Conservation (phyloP, 345 rosid genomes). For the Camelina hispida region DNA sequence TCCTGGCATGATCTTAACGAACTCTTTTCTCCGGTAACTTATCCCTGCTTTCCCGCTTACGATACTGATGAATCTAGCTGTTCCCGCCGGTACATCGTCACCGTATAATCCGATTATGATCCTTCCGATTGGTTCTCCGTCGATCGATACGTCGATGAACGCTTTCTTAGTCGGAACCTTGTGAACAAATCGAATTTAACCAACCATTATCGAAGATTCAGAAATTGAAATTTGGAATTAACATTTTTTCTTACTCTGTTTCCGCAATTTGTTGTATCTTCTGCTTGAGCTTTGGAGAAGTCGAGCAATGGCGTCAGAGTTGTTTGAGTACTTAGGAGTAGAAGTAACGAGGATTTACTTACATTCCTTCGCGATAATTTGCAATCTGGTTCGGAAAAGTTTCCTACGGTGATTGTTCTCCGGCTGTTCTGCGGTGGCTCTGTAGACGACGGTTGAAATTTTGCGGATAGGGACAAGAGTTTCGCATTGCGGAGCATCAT, state of each 20-base stretch:
- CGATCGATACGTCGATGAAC: conserved; percentile 76
- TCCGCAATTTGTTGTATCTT: conserved; percentile 47
- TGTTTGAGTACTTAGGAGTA: conserved; percentile 55
- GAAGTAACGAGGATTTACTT: conserved; percentile 63
- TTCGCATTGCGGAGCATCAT: conserved; percentile 49
- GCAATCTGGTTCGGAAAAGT: conserved; percentile 36
- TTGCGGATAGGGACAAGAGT: conserved; percentile 42
- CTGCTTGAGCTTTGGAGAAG: conserved; percentile 52
- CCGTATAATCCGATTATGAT: conserved; percentile 73
- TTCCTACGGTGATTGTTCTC: conserved; percentile 19
- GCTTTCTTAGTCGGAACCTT: conserved; percentile 56
- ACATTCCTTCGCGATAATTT: conserved; percentile 70
- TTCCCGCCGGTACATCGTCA: conserved; percentile 66
- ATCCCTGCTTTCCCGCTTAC: conserved; percentile 83
- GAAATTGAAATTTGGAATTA: not conserved
- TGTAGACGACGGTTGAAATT: conserved; percentile 32
- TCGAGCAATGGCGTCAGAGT: conserved; percentile 49
- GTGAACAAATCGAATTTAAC: not conserved
- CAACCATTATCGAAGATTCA: not conserved
- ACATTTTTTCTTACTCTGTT: conserved; percentile 35
- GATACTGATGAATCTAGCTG: conserved; percentile 64
- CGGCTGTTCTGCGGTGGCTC: conserved; percentile 43
- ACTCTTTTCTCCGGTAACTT: conserved; percentile 90
- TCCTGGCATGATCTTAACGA: conserved; percentile 76
- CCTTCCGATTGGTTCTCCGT: conserved; percentile 72